Evolutionary conservation across 768 basidiomycete species (phyloP), one percentile per base, ranked within the genome.

Genomic region (Leucocoprinus sp.): DNA sequence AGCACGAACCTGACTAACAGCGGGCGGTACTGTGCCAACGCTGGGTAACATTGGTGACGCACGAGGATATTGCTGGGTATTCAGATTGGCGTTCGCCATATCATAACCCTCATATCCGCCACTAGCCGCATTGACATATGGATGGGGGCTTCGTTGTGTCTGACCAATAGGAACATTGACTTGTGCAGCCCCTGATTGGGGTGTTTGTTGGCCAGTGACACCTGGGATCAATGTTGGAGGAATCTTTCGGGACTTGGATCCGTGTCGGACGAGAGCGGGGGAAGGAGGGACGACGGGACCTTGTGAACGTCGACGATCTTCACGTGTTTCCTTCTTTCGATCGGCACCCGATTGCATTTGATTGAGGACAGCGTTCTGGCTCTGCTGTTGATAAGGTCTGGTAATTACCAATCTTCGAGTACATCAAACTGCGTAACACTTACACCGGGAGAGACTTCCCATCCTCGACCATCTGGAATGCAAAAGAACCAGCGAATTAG

Each of bases 31-130:
- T 29, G 78, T 80, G 33, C 74, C 76, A 37, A 78, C 71, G 42
- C 70, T 79, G 21, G 84, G 75, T 44, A 87, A 75, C 87, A 91
- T 91, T 14, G 86, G 87, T 31, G 87, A 89, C 22, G 77, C 74
- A 42, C 84, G 77, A n/a, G 84, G 83, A 55, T 90, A 90, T 55
- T 74, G 75, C 52, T 75, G 74, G 48, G 57, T 63, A 36, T 69
- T 72, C 54, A 76, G 81, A 19, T 67, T 65, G 51, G 84, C 84
- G 34, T 87, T 82, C 33, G 62, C 68, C 22, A 58, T 59, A 17
- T 68, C 62, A 52, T 81, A 79, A 14, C 39, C 46, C 53, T 85
- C 82, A 60, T 78, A 78, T 7, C 74, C 82, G 15, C 71, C 69
- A n/a, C 69, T 59, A 39, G 65, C 60, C 9, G 72, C 75, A 49